Base-by-base conservation (phyloP, 2,329 filamentous ascomycete genomes). In the Pseudogymnoascus sp. region DNA sequence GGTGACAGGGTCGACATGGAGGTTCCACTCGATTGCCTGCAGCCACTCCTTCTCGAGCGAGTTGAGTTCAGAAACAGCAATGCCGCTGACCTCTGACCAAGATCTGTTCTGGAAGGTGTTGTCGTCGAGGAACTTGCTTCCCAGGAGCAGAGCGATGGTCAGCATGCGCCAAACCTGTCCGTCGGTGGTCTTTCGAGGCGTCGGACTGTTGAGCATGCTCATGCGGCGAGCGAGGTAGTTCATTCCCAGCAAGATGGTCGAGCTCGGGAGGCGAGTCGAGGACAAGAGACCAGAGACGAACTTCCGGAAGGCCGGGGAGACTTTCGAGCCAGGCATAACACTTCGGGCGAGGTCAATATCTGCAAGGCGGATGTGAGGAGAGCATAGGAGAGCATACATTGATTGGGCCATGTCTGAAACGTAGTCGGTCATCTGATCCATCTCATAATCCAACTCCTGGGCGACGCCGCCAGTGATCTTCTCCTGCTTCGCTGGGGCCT, bases 31-130 rank as follows among this genome's bases (percentile, higher is more conserved):
- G 68, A 90, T 88, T 18, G 82, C 82, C 33, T 82, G 77, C 50
- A 90, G 78, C 87, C 87, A 91, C 64, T 88, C 82, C 68, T 84
- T 78, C 74, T 91, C 87, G 73, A 89, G 78, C 61, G 77, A 77
- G 72, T 90, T 90, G 67, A 91, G 76, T 70, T 90, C 86, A 5
- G 78, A 73, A 44, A 90, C 86, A 53, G 84, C 78, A 68, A 91
- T 89, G 68, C 85, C 85, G 74, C 86, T 90, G 61, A 91, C 87
- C 72, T 91, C 88, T 8, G 87, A 84, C 87, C 87, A 90, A 2
- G 87, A 90, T 66, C 86, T 83, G 75, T 90, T 90, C 78, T 90
- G 87, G 78, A 90, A 90, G 35, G 87, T 90, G 74, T 90, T 90
- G 76, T 91, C 87, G 69, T 91, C 87, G 66, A 90, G 75, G 73